Evolutionary conservation across 371 early-diverging fungal species (phyloP), one percentile per base, ranked within the genome.

Genomic region (Mucor piriformis): DNA sequence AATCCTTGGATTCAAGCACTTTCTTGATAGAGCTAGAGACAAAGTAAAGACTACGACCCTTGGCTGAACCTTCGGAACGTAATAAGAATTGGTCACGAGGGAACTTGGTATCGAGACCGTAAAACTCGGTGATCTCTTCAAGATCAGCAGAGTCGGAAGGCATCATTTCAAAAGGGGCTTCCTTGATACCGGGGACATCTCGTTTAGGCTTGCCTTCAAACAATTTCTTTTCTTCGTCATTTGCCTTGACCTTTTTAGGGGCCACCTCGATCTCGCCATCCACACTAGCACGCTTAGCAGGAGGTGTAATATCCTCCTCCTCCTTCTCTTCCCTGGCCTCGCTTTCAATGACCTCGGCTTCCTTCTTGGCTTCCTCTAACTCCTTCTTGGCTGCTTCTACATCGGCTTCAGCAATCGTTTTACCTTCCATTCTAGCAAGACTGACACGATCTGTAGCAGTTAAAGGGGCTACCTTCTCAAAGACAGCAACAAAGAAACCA

Each of bases 401-500:
- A 24, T 72, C 69, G 0, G 50, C 54, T 16, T 54, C 53, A 16
- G 57, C 47, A 8, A 65, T 40, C 8, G 54, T n/a, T 35, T 63
- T 43, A 13, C 72, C 76, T 25, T 67, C 34, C 2, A 24, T 18
- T 21, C 58, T 62, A 18, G 76, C 74, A 20, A 72, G 37, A 20
- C 66, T 61, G 7, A 61, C 57, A 67, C 78, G 72, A 66, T 86
- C 85, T 44, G 79, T 77, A 32, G 78, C 84, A 44, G 76, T 82
- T 67, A 85, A 77, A 12, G 86, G 84, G 3, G 77, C 79, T 5
- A 84, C 82, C 81, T 96, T 98, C 74, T 94, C 88, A 57, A 99
- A 83, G 10, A 98, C 96, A 35, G 98, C 96, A 23, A 99, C 93
- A 83, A 99, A 99, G 84, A 99, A 99, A 16, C 96, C 99, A 59